Evolutionary conservation across 139 green algal genomes (phyloP).

Genomic region (Volvox africanus): DNA sequence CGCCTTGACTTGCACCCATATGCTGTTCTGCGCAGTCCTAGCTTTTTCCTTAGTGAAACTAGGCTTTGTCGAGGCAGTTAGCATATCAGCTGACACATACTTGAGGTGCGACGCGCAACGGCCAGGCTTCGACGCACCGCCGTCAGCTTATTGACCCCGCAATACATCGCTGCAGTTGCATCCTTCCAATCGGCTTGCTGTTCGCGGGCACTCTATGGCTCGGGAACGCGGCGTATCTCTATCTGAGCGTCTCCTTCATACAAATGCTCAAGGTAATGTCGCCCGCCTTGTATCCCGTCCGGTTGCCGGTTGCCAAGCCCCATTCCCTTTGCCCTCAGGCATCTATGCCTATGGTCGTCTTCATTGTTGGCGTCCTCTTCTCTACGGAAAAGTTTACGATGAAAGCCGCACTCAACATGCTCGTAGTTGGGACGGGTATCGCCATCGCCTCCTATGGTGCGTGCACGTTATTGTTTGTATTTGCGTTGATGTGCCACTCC

Average conservation of each 20-base stretch:
- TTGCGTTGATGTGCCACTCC: no score
- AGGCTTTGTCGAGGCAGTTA: conserved; percentile 54
- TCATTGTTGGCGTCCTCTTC: conserved; percentile 70
- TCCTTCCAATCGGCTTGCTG: conserved; percentile 90
- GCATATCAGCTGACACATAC: conserved; percentile 62
- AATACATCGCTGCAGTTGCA: conserved; percentile 55
- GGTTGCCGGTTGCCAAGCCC: not conserved
- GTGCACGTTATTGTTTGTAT: no score
- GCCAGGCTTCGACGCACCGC: conserved; percentile 8
- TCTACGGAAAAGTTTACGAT: conserved; percentile 79
- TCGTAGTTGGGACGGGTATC: conserved; percentile 85
- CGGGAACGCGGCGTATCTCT: conserved; percentile 94
- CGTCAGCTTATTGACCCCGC: not conserved
- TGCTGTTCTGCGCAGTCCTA: conserved; percentile 71
- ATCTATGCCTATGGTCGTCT: conserved; percentile 67
- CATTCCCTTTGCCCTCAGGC: conserved; percentile 42
- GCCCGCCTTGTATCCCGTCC: no score
- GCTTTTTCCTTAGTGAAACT: conserved; percentile 49
- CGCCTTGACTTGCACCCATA: conserved; percentile 76
- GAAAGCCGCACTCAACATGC: conserved; percentile 77
- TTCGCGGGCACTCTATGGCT: conserved; percentile 92
- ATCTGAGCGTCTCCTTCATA: conserved; percentile 95
- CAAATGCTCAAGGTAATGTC: conserved; percentile 92
- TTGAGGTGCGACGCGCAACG: conserved; percentile 49
- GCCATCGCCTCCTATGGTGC: conserved; percentile 77